Conservation (phyloP, 2,329 filamentous ascomycete species). For the Fusarium sp. region DNA sequence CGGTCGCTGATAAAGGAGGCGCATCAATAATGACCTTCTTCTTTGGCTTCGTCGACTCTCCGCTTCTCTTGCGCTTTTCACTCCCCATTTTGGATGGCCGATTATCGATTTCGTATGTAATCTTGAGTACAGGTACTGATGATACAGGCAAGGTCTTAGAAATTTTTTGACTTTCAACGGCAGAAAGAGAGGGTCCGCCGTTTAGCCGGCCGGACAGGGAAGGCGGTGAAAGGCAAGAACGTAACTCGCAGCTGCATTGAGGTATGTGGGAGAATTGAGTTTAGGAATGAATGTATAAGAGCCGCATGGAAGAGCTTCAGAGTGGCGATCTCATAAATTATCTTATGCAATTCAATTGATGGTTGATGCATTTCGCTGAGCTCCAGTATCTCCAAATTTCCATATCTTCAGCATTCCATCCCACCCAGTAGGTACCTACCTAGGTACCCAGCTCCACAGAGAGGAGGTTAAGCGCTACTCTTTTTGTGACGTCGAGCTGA, state of each 20-base stretch:
- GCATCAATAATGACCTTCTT: constrained; percentile 64
- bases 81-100: constrained; percentile 50
- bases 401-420: background rate
- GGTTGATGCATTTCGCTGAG: background rate
- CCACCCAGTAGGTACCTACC: background rate
- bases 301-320: background rate
- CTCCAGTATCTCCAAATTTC: background rate
- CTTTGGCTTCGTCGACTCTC: constrained; percentile 56
- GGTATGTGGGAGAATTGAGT: background rate
- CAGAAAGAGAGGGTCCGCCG: constrained; percentile 40
- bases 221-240: constrained; percentile 32
- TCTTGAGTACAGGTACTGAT: background rate
- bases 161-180: constrained; percentile 39
- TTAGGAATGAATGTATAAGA: background rate
- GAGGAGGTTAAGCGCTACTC: background rate
- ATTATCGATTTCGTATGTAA: constrained; percentile 9
- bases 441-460: background rate
- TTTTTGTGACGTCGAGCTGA: constrained; percentile 26
- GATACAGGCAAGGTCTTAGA: constrained; percentile 39
- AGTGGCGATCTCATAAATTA: background rate
- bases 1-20: constrained; percentile 53
- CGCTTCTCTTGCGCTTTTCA: constrained; percentile 62
- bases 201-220: constrained; percentile 37
- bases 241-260: background rate
- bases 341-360: background rate